phyloP scores from a whole-genome alignment of 2,329 filamentous ascomycete genomes.

The Apiospora marii region DNA sequence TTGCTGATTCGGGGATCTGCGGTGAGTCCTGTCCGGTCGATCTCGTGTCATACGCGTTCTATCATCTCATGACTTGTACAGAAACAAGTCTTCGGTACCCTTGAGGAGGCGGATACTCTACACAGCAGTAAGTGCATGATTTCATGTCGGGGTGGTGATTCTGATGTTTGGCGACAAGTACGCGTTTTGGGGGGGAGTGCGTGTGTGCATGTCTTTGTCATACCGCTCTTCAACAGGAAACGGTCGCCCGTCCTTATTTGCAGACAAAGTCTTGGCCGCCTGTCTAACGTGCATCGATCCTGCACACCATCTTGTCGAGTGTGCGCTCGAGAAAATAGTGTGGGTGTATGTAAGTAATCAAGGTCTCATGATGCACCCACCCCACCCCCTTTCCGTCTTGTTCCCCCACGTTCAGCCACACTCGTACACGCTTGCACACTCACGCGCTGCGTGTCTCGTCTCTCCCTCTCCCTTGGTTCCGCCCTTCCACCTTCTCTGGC shows the following conservation, averaged over 20 bases:
- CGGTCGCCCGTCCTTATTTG: not conserved
- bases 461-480: not conserved
- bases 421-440: not conserved
- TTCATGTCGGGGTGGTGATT: not conserved
- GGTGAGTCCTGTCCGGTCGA: not conserved
- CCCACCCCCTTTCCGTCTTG: conserved; percentile 7
- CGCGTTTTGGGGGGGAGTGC: not conserved
- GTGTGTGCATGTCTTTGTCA: not conserved
- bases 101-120: not conserved
- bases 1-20: not conserved
- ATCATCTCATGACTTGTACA: not conserved
- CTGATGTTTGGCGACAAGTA: not conserved
- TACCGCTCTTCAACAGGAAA: not conserved
- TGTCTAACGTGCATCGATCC: not conserved
- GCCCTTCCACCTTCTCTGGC: not conserved
- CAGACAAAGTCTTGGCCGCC: not conserved
- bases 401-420: conserved; percentile 18
- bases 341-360: not conserved
- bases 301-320: not conserved
- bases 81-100: not conserved
- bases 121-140: not conserved
- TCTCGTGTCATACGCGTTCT: not conserved
- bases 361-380: conserved; percentile 17
- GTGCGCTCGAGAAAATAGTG: no score
- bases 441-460: not conserved